Evolutionary conservation across 192 early-diverging fungal species (phyloP).

Genomic region (Entophlyctis luteolus): DNA sequence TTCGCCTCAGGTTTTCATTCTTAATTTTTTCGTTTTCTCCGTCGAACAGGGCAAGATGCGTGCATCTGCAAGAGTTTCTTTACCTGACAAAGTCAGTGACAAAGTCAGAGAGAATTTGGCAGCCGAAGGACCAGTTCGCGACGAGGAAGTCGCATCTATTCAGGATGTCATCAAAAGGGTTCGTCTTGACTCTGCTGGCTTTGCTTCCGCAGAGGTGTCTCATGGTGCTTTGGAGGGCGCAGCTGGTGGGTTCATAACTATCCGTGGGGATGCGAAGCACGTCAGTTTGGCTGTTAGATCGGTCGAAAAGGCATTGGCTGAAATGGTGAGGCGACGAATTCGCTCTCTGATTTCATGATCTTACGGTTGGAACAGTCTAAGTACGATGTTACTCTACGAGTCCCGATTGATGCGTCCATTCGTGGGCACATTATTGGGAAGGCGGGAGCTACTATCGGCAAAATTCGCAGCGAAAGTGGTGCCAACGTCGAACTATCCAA

Average conservation of each 20-base stretch:
- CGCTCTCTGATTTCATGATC: no score
- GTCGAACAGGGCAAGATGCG: slow-evolving; percentile 39
- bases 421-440: slow-evolving; percentile 72
- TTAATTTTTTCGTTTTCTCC: slow-evolving; percentile 5
- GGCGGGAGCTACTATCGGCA: slow-evolving; percentile 64
- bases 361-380: slow-evolving; percentile 40
- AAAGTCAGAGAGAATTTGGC: slow-evolving; percentile 29
- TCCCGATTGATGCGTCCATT: slow-evolving; percentile 32
- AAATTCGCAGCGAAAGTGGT: slow-evolving; percentile 62
- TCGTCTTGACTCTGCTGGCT: slow-evolving; percentile 23
- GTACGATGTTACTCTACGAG: slow-evolving; percentile 42
- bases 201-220: slow-evolving; percentile 29
- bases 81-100: slow-evolving; percentile 31
- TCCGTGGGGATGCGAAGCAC: slow-evolving; percentile 39
- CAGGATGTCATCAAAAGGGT: slow-evolving; percentile 46
- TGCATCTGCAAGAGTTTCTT: slow-evolving; percentile 26
- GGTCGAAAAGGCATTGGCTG: slow-evolving; percentile 21
- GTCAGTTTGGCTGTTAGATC: slow-evolving; percentile 20
- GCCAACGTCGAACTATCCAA: slow-evolving; percentile 58
- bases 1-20: background rate
- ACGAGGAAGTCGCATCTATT: slow-evolving; percentile 28
- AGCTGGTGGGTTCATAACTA: slow-evolving; percentile 18
- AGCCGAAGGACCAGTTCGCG: slow-evolving; percentile 16
- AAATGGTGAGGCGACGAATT: slow-evolving; percentile 33
- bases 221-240: slow-evolving; percentile 16